Evolutionary conservation across 2,329 filamentous ascomycete species (phyloP), one percentile per base, ranked within the genome.

Genomic region (Fusarium circinatum): DNA sequence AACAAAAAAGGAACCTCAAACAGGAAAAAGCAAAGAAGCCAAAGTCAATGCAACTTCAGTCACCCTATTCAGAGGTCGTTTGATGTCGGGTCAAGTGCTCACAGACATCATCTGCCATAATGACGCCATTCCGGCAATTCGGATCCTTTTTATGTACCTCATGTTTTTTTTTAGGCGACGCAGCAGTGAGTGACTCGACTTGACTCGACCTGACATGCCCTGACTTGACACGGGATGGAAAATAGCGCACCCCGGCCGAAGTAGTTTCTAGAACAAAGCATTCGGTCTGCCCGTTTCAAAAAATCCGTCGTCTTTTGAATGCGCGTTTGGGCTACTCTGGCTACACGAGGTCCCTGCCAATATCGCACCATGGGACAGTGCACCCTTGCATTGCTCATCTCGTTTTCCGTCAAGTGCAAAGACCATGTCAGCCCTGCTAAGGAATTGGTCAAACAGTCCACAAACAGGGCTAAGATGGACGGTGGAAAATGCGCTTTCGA

Each of bases 361-460:
- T 62, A 67, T 59, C 47, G 36, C 66, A 65, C 28, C 8, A 38
- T 38, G 56, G 11, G 5, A 51, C 24, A 28, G 45, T 45, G 32
- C 18, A 48, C 28, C 54, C 66, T 59, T 52, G 39, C 61, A 39
- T 39, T 56, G 28, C 42, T 48, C 34, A 32, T 61, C 34, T 49
- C 55, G 22, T 34, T 39, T 41, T 32, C n/a, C 18, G 39, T 44
- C 39, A 42, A 32, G 32, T 32, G 49, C 38, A 34, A 9, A 38
- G 66, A 24, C 51, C 57, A 58, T 70, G 67, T 59, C 66, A 70
- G 51, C 65, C 49, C 49, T 69, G 47, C 58, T 52, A 24, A 41
- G 42, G 22, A 32, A 15, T 4, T 41, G 24, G 18, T 41, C 34
- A 52, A 55, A 26, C 30, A 32, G 38, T 57, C 47, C 32, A 36